Evolutionary conservation across 768 basidiomycete species (phyloP).

Genomic region (Rhodotorula toruloides): DNA sequence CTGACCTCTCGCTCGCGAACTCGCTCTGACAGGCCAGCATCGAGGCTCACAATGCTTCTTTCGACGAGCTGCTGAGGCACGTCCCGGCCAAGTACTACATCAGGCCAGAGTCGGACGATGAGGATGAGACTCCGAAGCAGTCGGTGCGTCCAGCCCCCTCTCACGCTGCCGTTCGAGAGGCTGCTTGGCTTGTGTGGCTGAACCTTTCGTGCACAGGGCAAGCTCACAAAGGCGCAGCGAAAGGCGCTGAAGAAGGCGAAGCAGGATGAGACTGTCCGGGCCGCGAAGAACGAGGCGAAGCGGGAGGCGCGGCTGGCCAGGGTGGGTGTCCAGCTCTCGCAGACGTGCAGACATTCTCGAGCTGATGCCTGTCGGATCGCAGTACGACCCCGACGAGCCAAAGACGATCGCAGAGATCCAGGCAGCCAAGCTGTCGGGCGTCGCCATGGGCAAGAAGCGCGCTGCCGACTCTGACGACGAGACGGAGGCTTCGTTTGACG

Average conservation of each 20-base stretch:
- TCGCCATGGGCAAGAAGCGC: conserved; percentile 43
- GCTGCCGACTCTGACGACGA: conserved; percentile 15
- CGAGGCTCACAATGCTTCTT: conserved; percentile 76
- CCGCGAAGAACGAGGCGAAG: conserved; percentile 44
- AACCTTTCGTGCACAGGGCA: background rate
- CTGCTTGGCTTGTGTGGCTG: background rate
- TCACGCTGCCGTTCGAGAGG: no score
- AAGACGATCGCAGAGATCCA: conserved; percentile 64
- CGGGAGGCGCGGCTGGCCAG: conserved; percentile 79
- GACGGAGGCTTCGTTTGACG: conserved; percentile 9
- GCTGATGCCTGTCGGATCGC: conserved; percentile 6
- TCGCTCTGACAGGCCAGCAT: conserved; percentile 48
- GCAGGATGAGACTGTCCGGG: conserved; percentile 58
- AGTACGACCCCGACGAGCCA: conserved; percentile 92
- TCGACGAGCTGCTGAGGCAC: conserved; percentile 72
- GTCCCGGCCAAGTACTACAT: conserved; percentile 90
- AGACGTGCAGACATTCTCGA: background rate
- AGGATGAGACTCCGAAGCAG: conserved; percentile 56
- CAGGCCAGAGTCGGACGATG: conserved; percentile 66
- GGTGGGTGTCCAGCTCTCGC: conserved; percentile 50
- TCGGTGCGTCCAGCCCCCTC: background rate
- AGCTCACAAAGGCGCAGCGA: conserved; percentile 66
- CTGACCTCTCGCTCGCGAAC: background rate
- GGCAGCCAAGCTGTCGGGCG: conserved; percentile 36
- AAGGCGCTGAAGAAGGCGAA: conserved; percentile 76